Evolutionary conservation across 2,329 filamentous ascomycete species (phyloP), one percentile per base, ranked within the genome.

Genomic region (Curvularia spicifera): DNA sequence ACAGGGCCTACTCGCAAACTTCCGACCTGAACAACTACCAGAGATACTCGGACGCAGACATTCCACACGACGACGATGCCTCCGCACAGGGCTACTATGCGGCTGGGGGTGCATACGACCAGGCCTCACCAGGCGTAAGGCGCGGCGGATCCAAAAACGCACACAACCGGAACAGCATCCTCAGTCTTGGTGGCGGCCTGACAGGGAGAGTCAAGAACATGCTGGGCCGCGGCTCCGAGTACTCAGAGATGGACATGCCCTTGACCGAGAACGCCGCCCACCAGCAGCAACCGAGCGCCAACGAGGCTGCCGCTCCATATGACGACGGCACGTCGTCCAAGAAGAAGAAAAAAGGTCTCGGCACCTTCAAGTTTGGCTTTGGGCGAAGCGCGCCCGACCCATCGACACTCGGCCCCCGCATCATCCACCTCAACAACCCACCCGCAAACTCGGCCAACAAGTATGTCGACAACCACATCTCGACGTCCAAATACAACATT

Each of bases 181-280:
- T 98, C 71, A 87, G 89, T 66, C 79, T 98, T 71, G 93, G 94
- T 60, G 93, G 94, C 60, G 93, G 94, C 18, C 80, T 98, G 60
- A 82, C 97, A 71, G 95, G 93, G 44, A 89, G 85, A 71, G 90
- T 94, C 42, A 98, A 96, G 82, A 93, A 90, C 75, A 92, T 90
- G 83, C 81, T 99, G 60, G 94, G 95, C 52, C 93, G 97, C 88
- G 89, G 87, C 9, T 83, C 85, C 22, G 85, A 90, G 63, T 98
- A 99, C 78, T 97, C 94, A 33, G 95, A 98, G 79, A 99, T 99
- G 95, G 94, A 99, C 75, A 83, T 99, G 53, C 95, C 95, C 13
- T 82, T 99, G 77, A 98, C 94, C 5, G 92, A 98, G 75, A 81
- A 89, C 46, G 85, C 83, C 52, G 84, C 83, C 47, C 80, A 83